Evolutionary conservation across 345 rosid species (phyloP), one percentile per base, ranked within the genome.

Genomic region (Aegle marmelos): DNA sequence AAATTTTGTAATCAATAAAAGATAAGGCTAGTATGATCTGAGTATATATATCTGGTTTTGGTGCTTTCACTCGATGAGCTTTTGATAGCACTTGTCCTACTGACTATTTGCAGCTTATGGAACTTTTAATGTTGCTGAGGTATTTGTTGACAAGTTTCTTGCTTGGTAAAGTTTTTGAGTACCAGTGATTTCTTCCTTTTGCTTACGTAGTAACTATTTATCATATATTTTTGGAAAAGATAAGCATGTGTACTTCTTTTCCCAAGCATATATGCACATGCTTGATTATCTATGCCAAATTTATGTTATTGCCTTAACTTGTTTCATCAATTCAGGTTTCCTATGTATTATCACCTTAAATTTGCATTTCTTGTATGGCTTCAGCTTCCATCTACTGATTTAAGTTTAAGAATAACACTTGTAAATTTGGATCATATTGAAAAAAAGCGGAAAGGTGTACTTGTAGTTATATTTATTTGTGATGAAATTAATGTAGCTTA

Each of bases 291-390:
- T 22, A 61, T 62, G n/a, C n/a, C 24, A 21, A 28, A 30, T 59
- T 61, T 39, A 17, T 48, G 7, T 62, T 21, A 50, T 21, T 25
- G 63, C 48, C 69, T 22, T 72, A 36, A 13, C 31, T 68, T 25
- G 10, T 69, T 77, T 64, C 25, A 3, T 9, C 67, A 22, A 59
- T 78, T 60, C 85, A 89, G 94, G 97, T 78, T 86, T 82, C 90
- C 97, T 0, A 75, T 88, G 64, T 91, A 91, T 79, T 90, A 91
- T 84, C 93, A 88, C 78, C 74, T 81, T 75, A 93, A 93, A 79
- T 90, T 91, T 82, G 94, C 92, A 10, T 89, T 91, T 82, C 93
- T 91, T 41, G 88, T 90, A 37, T 91, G 91, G 92, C 91, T 89
- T 79, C 88, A 89, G 80, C 88, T 85, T 65, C 91, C 89, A 34